phyloP scores from a whole-genome alignment of 164 flowering plant genomes.

The Vitis amurensis region DNA sequence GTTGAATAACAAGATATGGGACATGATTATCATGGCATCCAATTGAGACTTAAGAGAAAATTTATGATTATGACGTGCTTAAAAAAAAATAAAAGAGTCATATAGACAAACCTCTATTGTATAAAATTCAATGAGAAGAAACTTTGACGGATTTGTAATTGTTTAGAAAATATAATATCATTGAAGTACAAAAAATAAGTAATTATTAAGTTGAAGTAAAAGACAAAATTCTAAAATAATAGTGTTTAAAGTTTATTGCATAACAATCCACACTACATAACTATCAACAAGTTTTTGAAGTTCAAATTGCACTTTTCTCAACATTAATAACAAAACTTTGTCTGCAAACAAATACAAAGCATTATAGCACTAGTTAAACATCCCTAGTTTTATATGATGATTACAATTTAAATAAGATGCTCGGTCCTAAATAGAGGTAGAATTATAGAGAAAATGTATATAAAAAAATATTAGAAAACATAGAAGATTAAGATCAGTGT shows the following conservation, averaged over 20 bases:
- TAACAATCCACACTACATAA: conserved; percentile 44
- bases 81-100: conserved; percentile 6
- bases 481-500: too few relatives aligned
- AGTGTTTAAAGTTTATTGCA: background rate
- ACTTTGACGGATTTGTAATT: conserved; percentile 74
- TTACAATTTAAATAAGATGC: too few relatives aligned
- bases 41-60: too few relatives aligned
- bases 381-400: background rate
- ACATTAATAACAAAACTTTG: conserved; percentile 37
- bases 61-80: too few relatives aligned
- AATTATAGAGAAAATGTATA: too few relatives aligned
- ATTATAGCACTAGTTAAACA: background rate
- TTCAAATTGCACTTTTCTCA: conserved; percentile 67
- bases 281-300: conserved; percentile 70
- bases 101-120: conserved; percentile 65
- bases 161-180: conserved; percentile 59
- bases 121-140: conserved; percentile 69
- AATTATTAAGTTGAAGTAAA: conserved; percentile 5
- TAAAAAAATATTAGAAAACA: too few relatives aligned
- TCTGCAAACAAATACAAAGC: conserved; percentile 31
- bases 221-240: background rate
- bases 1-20: too few relatives aligned
- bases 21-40: too few relatives aligned
- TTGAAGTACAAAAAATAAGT: conserved; percentile 29
- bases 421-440: too few relatives aligned